phyloP scores from a whole-genome alignment of 768 basidiomycete species.

The Artomyces pyxidatus region DNA sequence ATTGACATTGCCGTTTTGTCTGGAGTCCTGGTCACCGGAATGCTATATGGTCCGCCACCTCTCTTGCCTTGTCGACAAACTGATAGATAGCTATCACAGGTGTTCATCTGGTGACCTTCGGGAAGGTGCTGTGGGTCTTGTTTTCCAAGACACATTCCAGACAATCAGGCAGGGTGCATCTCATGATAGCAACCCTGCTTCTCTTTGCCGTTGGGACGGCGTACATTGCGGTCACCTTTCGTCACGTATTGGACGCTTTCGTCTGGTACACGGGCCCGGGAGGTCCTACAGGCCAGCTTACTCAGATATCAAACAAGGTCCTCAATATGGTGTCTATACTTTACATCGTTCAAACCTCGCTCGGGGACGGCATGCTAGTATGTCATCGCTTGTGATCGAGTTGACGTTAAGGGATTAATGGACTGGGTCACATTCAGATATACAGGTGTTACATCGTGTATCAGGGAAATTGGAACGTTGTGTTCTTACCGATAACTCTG shows the following conservation, averaged over 20 bases:
- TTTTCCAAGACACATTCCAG: not conserved
- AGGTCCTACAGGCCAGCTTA: constrained; percentile 26
- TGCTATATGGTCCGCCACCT: not conserved
- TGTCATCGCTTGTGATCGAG: not conserved
- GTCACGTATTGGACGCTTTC: constrained; percentile 35
- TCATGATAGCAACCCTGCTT: constrained; percentile 29
- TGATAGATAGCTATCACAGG: not conserved
- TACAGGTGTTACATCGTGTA: constrained; percentile 22
- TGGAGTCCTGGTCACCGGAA: not conserved
- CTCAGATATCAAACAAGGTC: constrained; percentile 30
- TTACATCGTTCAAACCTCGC: constrained; percentile 34
- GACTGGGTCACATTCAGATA: constrained; percentile 3
- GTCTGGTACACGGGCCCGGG: constrained; percentile 24
- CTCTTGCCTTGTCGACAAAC: not conserved
- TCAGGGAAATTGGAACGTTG: constrained; percentile 13
- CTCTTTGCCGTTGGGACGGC: constrained; percentile 34
- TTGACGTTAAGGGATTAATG: too few species aligned
- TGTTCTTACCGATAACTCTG: constrained; percentile 14
- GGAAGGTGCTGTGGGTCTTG: not conserved
- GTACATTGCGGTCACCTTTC: constrained; percentile 32
- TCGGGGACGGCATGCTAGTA: constrained; percentile 37
- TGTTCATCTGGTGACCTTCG: not conserved
- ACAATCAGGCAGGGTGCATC: constrained; percentile 2
- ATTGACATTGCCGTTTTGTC: not conserved
- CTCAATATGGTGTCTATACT: constrained; percentile 35